phyloP scores from a whole-genome alignment of 257 asterid genomes.

The Fraxinus cuspidata region DNA sequence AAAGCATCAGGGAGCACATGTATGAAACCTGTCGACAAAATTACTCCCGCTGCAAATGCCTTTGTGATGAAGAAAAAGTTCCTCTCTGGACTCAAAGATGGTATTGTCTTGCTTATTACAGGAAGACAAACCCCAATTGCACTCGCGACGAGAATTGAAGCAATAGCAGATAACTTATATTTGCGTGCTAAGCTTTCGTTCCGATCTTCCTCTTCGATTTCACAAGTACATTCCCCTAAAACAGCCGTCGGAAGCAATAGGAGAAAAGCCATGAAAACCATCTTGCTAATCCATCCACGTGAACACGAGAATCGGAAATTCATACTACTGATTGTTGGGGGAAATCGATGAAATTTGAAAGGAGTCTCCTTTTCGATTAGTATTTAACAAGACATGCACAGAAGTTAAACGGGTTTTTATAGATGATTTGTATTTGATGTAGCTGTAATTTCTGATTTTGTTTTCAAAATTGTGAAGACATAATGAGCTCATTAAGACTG shows the following conservation, averaged over 20 bases:
- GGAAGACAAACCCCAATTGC: constrained; percentile 36
- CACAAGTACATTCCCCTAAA: constrained; percentile 27
- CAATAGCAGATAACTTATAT: constrained; percentile 29
- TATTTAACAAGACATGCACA: too few species aligned
- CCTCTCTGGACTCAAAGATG: constrained; percentile 47
- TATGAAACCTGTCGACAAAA: constrained; percentile 52
- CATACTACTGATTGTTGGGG: background rate
- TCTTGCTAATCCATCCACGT: background rate
- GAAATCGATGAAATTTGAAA: too few species aligned
- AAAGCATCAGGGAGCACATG: constrained; percentile 55
- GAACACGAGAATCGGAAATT: background rate
- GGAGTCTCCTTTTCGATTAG: too few species aligned
- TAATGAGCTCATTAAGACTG: background rate
- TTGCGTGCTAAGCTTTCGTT: constrained; percentile 22
- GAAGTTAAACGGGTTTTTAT: background rate
- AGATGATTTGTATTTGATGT: background rate
- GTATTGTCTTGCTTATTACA: constrained; percentile 29
- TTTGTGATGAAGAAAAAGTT: constrained; percentile 47
- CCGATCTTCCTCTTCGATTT: constrained; percentile 13
- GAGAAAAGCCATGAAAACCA: background rate
- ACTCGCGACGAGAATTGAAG: constrained; percentile 30
- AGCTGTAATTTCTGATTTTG: background rate
- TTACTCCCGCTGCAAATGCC: constrained; percentile 66
- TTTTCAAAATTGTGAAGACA: background rate
- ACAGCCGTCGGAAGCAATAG: constrained; percentile 2